Evolutionary conservation across 345 rosid species (phyloP), one percentile per base, ranked within the genome.

Genomic region (Citropsis articulata): DNA sequence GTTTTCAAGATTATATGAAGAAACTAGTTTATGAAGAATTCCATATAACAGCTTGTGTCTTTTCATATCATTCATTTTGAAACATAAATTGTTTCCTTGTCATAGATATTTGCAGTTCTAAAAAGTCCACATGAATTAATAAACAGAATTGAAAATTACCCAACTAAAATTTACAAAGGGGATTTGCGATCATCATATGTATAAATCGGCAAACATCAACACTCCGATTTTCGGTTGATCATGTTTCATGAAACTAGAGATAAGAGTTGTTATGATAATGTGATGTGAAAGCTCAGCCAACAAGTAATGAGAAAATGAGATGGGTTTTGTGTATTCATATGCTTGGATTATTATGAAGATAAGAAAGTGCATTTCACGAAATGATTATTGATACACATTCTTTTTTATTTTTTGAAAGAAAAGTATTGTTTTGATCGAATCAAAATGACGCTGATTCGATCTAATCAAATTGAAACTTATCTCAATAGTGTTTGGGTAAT

Each of bases 261-360:
- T 21, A 7, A 25, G 55, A 59, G 76, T 59, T 21, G 55, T 36
- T 36, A 59, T 9, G 53, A 73, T 59, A 73, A 22, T 36, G 66
- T 59, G 59, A 48, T 69, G 33, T 57, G 66, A 73, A 24, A 73
- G 66, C 66, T 73, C 33, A 73, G 76, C 42, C 55, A 73, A 61
- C 48, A 33, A 30, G 67, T 28, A 5, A 64, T 30, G 22, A 31
- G 38, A 31, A 64, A 30, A 69, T 48, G 2, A 48, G 24, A 45
- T 42, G 36, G 22, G 66, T 27, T 63, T 28, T 64, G n/a, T 42
- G 6, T 7, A 33, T 10, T 9, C 2, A 24, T 40, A 24, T 42
- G 56, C 33, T 69, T 42, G 22, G 10, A 25, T 42, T 69, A 45
- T 45, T 16, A 62, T 27, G 4, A 40, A 24, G 7, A 68, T 7